phyloP scores from a whole-genome alignment of 1,284 basidiomycete species.

The Sphaerobolus stellatus region DNA sequence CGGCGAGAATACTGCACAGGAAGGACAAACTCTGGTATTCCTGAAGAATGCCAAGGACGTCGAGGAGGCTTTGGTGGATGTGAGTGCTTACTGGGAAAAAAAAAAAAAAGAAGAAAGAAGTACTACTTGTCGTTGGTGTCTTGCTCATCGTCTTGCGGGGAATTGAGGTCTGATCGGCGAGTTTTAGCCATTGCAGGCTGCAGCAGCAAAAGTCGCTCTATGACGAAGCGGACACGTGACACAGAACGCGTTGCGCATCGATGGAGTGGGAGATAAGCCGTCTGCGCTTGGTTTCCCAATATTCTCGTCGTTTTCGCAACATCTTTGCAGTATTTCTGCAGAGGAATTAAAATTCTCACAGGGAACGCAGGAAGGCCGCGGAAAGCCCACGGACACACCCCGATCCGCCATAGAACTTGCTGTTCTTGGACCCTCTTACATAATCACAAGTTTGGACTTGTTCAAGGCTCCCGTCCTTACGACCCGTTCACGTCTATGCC shows the following conservation, averaged over 20 bases:
- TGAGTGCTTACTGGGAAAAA: not conserved
- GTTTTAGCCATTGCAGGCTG: not conserved
- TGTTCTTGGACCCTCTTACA: too few relatives aligned
- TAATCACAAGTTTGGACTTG: too few relatives aligned
- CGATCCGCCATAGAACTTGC: too few relatives aligned
- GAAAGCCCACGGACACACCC: too few relatives aligned
- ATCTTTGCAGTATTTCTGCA: not conserved
- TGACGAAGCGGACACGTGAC: constrained; percentile 2
- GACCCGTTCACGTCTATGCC: too few relatives aligned
- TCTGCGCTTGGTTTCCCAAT: too few relatives aligned
- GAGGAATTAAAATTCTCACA: too few relatives aligned
- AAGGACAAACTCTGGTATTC: constrained; percentile 4
- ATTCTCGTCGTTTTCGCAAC: too few relatives aligned
- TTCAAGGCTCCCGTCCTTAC: too few relatives aligned
- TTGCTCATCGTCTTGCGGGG: constrained; percentile 1
- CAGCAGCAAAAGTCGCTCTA: not conserved
- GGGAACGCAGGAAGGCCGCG: too few relatives aligned
- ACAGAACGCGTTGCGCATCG: not conserved
- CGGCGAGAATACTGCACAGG: too few relatives aligned
- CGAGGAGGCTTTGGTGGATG: not conserved
- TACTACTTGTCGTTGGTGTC: constrained; percentile 1
- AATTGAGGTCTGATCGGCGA: not conserved
- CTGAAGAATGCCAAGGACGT: constrained; percentile 8
- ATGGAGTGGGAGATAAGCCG: not conserved
- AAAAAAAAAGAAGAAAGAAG: not conserved